Percentiles rank a stretch among this genome's conserved stretches.
These are phyloP conservation scores for Paecilomyces formosus DNA, from an alignment of 2,329 filamentous ascomycete genomes.

Conservation along the genomic window DNA sequence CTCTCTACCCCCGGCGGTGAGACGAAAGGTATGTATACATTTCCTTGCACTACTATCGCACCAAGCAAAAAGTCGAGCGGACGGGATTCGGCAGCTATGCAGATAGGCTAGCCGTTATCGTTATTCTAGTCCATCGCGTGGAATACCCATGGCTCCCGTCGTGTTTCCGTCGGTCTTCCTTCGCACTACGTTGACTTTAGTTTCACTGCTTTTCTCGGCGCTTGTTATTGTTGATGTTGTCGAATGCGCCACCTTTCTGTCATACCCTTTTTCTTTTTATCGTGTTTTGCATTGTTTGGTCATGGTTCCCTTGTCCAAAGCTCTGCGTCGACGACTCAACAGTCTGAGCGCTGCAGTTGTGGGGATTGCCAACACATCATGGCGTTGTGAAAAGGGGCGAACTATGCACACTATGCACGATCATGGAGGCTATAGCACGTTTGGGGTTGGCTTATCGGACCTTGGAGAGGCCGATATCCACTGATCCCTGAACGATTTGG, in stretches of 20 bases:
- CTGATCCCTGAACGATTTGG: not conserved
- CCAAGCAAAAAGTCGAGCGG: not conserved
- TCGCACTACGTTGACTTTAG: not conserved
- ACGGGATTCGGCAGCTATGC: not conserved
- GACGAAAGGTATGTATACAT: conserved; percentile 47
- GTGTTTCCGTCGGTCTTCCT: not conserved
- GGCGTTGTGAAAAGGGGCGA: not conserved
- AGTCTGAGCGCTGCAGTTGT: not conserved
- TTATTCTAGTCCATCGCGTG: not conserved
- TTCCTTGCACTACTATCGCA: conserved; percentile 3
- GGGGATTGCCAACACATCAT: not conserved
- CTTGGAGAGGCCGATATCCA: not conserved
- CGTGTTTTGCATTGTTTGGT: not conserved
- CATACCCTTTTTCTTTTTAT: not conserved
- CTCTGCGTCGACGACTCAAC: not conserved
- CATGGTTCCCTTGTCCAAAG: not conserved
- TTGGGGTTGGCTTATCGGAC: not conserved
- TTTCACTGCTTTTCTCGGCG: not conserved
- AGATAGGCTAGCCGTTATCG: not conserved
- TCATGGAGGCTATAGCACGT: not conserved
- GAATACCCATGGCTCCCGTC: not conserved
- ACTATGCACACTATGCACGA: not conserved
- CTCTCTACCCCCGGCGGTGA: conserved; percentile 47
- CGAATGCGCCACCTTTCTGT: not conserved
- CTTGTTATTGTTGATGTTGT: not conserved